These are phyloP conservation scores for Corylus heterophylla DNA, from an alignment of 306 rosid genomes.

Conservation along the genomic window DNA sequence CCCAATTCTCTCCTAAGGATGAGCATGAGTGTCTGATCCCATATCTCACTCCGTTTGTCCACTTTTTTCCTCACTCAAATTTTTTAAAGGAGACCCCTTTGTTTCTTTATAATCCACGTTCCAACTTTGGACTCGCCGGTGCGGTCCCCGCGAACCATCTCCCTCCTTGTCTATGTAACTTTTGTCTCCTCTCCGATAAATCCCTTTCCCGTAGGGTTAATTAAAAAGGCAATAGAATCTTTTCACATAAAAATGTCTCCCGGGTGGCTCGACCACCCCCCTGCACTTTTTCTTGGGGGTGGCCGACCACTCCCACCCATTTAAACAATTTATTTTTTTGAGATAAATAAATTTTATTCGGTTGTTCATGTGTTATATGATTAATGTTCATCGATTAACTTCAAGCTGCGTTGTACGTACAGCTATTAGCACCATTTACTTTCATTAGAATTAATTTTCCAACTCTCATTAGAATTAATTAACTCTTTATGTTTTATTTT, in stretches of 20 bases:
- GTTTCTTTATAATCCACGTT: constrained; percentile 22
- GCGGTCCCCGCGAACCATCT: constrained; percentile 35
- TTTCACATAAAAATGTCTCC: constrained; percentile 9
- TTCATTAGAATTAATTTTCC: too few species aligned
- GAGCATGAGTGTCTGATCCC: constrained; percentile 27
- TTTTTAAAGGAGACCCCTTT: constrained; percentile 31
- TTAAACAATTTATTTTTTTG: too few species aligned
- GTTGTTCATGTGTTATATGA: too few species aligned
- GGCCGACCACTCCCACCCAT: too few species aligned
- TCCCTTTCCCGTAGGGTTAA: constrained; percentile 15
- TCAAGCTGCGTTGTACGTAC: too few species aligned
- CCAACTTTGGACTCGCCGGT: constrained; percentile 26
- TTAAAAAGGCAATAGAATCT: constrained; percentile 5
- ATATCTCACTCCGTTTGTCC: background rate
- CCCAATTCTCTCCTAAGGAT: constrained; percentile 23
- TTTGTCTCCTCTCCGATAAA: constrained; percentile 21
- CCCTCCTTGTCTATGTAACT: background rate
- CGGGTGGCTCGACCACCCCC: too few species aligned
- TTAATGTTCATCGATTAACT: too few species aligned
- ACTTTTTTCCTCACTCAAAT: constrained; percentile 24
- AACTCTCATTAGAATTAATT: too few species aligned
- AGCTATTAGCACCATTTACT: too few species aligned
- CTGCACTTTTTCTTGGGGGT: too few species aligned
- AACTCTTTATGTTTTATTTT: background rate
- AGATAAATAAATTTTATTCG: too few species aligned